phyloP scores from a whole-genome alignment of 495 filamentous ascomycete species.

The Amniculicola lignicola region DNA sequence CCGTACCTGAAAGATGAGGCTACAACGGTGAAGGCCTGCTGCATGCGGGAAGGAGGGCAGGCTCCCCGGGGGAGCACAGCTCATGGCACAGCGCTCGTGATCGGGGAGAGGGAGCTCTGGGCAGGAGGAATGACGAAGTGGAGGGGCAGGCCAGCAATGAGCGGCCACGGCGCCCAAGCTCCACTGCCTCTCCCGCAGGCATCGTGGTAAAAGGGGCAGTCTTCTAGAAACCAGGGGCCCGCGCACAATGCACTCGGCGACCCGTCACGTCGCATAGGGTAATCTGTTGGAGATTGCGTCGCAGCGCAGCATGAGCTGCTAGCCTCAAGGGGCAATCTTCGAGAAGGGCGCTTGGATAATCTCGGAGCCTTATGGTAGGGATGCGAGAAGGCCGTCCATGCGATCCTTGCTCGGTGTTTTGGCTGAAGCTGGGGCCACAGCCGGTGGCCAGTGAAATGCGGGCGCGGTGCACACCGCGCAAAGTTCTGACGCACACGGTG shows the following conservation, averaged over 20 bases:
- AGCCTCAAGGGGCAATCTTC: conserved; percentile 26
- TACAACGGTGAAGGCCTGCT: not conserved
- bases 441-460: conserved; percentile 19
- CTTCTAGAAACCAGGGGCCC: conserved; percentile 27
- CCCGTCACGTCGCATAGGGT: conserved; percentile 13
- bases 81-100: not conserved
- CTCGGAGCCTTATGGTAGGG: conserved; percentile 24
- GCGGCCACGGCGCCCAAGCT: not conserved
- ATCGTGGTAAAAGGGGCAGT: conserved; percentile 17
- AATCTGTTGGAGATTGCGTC: conserved; percentile 36
- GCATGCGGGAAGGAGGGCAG: not conserved
- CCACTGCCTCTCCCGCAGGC: not conserved
- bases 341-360: conserved; percentile 33
- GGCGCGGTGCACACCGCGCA: conserved; percentile 12
- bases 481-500: conserved; percentile 23
- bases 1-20: conserved; percentile 5
- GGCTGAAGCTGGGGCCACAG: conserved; percentile 16
- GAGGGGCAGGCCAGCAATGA: not conserved
- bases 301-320: conserved; percentile 13
- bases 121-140: conserved; percentile 12
- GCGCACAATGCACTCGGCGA: conserved; percentile 21
- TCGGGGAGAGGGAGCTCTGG: not conserved
- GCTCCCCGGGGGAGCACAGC: too few relatives aligned
- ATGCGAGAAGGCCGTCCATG: conserved; percentile 20
- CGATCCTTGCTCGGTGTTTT: conserved; percentile 10